Base-by-base conservation (phyloP, 345 rosid genomes). In the Microcos paniculata region DNA sequence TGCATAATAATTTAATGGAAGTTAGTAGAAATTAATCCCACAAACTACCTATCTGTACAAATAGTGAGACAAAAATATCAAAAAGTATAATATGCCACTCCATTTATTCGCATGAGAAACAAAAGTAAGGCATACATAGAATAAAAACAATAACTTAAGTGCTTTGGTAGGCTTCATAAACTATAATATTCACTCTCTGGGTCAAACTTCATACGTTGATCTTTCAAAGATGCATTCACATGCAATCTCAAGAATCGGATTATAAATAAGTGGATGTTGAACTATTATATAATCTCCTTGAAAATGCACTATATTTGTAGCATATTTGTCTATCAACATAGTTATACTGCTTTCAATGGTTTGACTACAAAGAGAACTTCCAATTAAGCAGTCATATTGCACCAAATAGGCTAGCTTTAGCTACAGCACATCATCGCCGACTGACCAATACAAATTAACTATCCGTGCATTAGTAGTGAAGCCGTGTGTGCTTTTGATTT, bases 1-100 rank as follows among this genome's bases (percentile, higher is more conserved):
- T 95, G 94, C 88, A 87, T 18, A 57, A 68, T 0, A 31, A 73
- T 76, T 19, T 75, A 40, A 28, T 43, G 56, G 30, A 58, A 61
- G 46, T 64, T 72, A 67, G 49, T 51, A 19, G 21, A 76, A 68
- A 71, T 53, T 52, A 67, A 40, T 46, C 31, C 45, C 35, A 70
- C 58, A 73, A 58, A 30, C 31, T 46, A 57, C 46, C 24, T 19
- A 76, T 31, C 38, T 67, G 61, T 26, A 35, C 33, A 67, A 46
- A 10, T 28, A 11, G 66, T 66, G 71, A 52, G 21, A 15, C 2
- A 57, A 3, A 45, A 61, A 62, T 46, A 24, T 64, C 8, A 35
- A 2, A 70, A 45, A 46, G 35, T 19, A 66, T 63, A 65, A 46
- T 46, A 15, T 19, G 33, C 16, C 14, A 46, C 35, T 46, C 67